Conservation (phyloP, 345 rosid genomes). For the Camelina sativa region DNA sequence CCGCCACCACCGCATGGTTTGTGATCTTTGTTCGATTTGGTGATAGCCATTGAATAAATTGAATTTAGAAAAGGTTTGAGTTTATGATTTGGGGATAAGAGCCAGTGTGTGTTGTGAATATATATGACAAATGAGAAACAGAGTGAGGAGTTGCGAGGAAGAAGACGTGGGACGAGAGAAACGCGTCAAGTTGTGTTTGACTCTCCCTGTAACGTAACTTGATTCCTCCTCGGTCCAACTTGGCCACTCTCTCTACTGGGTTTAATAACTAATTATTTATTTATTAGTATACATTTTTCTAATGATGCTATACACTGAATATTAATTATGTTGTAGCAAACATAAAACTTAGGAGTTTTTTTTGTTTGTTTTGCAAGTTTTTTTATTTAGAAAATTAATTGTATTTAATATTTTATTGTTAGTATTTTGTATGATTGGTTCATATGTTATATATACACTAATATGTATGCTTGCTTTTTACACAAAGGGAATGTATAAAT, state of each 20-base stretch:
- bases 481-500: no score
- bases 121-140: not conserved
- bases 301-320: not conserved
- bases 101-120: not conserved
- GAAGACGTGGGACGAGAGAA: constrained; percentile 7
- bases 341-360: no score
- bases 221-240: constrained; percentile 28
- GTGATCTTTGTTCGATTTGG: constrained; percentile 17
- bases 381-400: no score
- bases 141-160: constrained; percentile 37
- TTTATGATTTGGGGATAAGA: not conserved
- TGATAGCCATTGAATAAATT: constrained; percentile 17
- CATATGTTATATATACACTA: no score
- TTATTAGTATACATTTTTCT: not conserved
- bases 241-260: not conserved
- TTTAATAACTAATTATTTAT: not conserved
- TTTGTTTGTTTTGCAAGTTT: no score
- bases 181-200: constrained; percentile 26
- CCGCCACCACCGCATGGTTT: constrained; percentile 8
- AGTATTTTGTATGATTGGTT: no score
- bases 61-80: not conserved
- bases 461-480: no score
- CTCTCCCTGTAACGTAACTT: constrained; percentile 5
- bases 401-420: no score
- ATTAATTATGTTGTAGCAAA: not conserved